phyloP scores from a whole-genome alignment of 1,139 yeast species.

The Scheffersomyces lignicola region DNA sequence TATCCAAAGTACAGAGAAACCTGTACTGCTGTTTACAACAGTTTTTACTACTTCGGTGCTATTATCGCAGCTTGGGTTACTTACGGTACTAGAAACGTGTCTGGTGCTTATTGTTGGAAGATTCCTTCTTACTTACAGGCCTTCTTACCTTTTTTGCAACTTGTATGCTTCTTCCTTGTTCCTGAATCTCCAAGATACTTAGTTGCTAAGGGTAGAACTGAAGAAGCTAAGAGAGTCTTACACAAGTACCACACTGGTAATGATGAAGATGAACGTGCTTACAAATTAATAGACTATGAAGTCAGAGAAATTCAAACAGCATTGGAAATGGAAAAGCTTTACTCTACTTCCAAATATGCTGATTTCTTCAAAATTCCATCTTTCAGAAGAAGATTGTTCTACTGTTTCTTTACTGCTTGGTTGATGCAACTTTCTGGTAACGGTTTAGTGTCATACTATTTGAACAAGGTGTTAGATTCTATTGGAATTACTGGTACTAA shows the following conservation, averaged over 20 bases:
- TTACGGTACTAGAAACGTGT: slow-evolving; percentile 43
- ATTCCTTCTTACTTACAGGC: slow-evolving; percentile 50
- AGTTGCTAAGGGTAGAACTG: slow-evolving; percentile 34
- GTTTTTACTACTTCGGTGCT: slow-evolving; percentile 54
- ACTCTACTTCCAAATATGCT: slow-evolving; percentile 25
- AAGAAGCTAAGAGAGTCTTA: slow-evolving; percentile 41
- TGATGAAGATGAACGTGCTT: slow-evolving; percentile 28
- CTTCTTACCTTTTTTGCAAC: slow-evolving; percentile 28
- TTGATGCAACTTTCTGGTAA: slow-evolving; percentile 54
- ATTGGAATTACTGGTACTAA: slow-evolving; percentile 47
- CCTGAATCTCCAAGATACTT: slow-evolving; percentile 53
- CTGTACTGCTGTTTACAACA: slow-evolving; percentile 47
- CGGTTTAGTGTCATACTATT: slow-evolving; percentile 52
- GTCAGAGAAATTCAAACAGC: slow-evolving; percentile 44
- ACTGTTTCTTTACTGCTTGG: slow-evolving; percentile 30
- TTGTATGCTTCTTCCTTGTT: slow-evolving; percentile 27
- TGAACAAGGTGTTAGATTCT: slow-evolving; percentile 46
- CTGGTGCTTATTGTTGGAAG: slow-evolving; percentile 39
- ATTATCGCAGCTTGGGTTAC: slow-evolving; percentile 56
- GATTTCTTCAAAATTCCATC: slow-evolving; percentile 36
- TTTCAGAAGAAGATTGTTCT: slow-evolving; percentile 47
- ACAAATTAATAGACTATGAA: slow-evolving; percentile 43
- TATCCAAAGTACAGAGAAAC: slow-evolving; percentile 51
- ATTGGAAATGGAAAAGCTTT: slow-evolving; percentile 32
- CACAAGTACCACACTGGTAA: slow-evolving; percentile 42